Conservation (phyloP, 208 protist species). For the Trypanosoma cruzi region DNA sequence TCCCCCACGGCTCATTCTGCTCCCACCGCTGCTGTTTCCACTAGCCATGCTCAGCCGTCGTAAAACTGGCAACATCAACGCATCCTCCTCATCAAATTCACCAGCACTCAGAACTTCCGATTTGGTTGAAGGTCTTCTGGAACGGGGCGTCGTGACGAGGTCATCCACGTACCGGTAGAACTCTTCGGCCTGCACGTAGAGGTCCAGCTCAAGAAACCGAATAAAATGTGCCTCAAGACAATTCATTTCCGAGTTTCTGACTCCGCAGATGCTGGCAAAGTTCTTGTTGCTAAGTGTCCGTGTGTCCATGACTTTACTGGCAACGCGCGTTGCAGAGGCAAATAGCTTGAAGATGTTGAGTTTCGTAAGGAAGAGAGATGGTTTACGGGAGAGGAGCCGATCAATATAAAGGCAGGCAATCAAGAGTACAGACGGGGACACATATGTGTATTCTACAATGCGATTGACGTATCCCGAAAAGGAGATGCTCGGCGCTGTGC, state of each 20-base stretch:
- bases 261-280: slow-evolving; percentile 63
- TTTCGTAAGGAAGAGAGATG: slow-evolving; percentile 40
- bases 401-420: slow-evolving; percentile 74
- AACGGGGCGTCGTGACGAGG: slow-evolving; percentile 22
- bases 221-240: slow-evolving; percentile 64
- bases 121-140: neutral
- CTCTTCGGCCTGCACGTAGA: slow-evolving; percentile 59
- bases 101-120: neutral
- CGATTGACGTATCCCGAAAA: slow-evolving; percentile 64
- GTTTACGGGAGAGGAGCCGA: slow-evolving; percentile 41
- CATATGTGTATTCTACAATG: slow-evolving; percentile 70
- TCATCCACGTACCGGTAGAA: slow-evolving; percentile 53
- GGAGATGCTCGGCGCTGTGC: slow-evolving; percentile 37
- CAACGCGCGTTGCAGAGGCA: slow-evolving; percentile 47
- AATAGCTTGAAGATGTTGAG: slow-evolving; percentile 73
- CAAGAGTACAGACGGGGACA: slow-evolving; percentile 64
- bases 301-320: slow-evolving; percentile 78
- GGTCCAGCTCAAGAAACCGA: slow-evolving; percentile 47
- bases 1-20: neutral
- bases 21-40: neutral
- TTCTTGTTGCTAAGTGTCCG: slow-evolving; percentile 78
- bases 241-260: slow-evolving; percentile 70
- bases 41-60: neutral
- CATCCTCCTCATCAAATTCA: neutral
- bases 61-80: neutral